phyloP scores from a whole-genome alignment of 306 rosid genomes.

The Sicyos edulis region DNA sequence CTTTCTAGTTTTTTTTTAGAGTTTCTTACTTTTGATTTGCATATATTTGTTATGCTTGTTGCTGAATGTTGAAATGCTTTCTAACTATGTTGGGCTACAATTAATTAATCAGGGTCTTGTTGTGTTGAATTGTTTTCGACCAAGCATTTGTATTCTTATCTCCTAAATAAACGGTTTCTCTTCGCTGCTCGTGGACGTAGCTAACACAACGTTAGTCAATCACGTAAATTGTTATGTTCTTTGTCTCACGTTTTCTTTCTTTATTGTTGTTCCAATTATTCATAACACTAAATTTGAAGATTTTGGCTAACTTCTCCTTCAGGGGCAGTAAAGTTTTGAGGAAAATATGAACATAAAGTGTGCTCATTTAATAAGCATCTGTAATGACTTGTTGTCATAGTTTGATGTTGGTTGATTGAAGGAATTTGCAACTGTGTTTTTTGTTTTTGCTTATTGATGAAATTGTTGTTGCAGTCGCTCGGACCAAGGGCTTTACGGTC shows the following conservation, averaged over 20 bases:
- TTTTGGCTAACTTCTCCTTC: neutral
- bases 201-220: no score
- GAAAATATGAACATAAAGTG: neutral
- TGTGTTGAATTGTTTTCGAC: no score
- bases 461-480: constrained; percentile 48
- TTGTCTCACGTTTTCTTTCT: no score
- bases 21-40: neutral
- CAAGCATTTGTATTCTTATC: no score
- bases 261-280: no score
- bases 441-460: neutral
- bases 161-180: no score
- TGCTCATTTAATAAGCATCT: neutral
- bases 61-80: neutral
- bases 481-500: constrained; percentile 75
- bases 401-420: neutral
- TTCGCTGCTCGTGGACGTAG: no score
- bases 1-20: neutral
- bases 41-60: neutral
- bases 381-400: neutral
- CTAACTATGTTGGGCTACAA: no score
- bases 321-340: neutral
- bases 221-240: no score
- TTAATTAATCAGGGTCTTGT: no score
- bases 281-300: no score
- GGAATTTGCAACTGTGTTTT: no score